Conservation (phyloP, 148 eudicot genomes). For the Camellia granthamiana region DNA sequence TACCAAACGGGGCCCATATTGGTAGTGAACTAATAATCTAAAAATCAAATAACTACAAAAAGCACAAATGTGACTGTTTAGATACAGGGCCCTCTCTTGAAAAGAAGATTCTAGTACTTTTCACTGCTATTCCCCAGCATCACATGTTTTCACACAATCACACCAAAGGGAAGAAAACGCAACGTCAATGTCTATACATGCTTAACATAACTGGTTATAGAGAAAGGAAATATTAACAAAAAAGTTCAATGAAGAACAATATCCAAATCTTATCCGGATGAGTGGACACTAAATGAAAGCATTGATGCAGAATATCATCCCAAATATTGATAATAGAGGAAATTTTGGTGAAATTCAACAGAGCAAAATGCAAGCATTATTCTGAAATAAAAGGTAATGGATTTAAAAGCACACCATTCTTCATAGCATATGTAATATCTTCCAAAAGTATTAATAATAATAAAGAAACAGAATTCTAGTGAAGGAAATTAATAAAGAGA, state of each 20-base stretch:
- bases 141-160: not conserved
- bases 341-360: not conserved
- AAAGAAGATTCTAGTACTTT: not conserved
- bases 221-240: not conserved
- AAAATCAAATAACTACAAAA: too few relatives aligned
- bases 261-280: not conserved
- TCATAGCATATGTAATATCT: not conserved
- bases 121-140: not conserved
- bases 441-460: not conserved
- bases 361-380: slow-evolving; percentile 1
- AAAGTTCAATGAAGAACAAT: not conserved
- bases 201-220: not conserved
- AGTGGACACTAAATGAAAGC: not conserved
- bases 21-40: too few relatives aligned
- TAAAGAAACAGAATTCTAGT: not conserved
- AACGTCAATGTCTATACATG: not conserved
- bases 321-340: not conserved
- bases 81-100: too few relatives aligned
- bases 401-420: not conserved
- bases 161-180: not conserved
- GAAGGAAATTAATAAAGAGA: not conserved
- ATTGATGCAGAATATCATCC: not conserved
- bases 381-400: not conserved
- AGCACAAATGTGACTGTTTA: too few relatives aligned
- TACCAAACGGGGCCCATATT: too few relatives aligned